Evolutionary conservation across 192 early-diverging fungal species (phyloP), one percentile per base, ranked within the genome.

Genomic region (Entomortierella parvispora): DNA sequence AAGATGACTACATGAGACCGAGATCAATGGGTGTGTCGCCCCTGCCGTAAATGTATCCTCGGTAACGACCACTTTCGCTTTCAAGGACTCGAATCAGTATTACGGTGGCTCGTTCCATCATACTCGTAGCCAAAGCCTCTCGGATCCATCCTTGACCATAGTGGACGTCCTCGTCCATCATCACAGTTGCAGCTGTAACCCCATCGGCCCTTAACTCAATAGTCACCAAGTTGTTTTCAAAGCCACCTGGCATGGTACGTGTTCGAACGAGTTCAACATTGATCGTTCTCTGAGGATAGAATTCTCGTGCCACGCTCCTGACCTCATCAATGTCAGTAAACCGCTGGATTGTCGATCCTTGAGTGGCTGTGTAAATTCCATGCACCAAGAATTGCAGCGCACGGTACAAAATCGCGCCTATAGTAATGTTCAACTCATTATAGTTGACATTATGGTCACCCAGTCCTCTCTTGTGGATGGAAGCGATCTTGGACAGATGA

Each of bases 181-280:
- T 5, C 48, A 50, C 11, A 50, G 22, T 23, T 50, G n/a, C 48
- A 25, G 1, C 9, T 22, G 15, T 22, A 7, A 50, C 22, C 23
- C 48, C 48, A 23, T 50, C 48, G 2, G 22, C 48, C 48, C 15
- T 23, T 22, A 50, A 22, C 22, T 23, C n/a, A 23, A 50, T 50
- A 17, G 48, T 50, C 48, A 50, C 48, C 48, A 50, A 22, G 48
- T 50, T 50, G 20, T 22, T 22, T 23, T 50, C 48, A 50, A 50
- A 50, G 48, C 48, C 48, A 50, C 48, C 48, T 17, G 48, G 22
- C 1, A 22, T 7, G 15, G 2, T 17, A 50, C 22, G n/a, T 8
- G 48, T 50, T 50, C 48, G 48, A 23, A 50, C 23, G n/a, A 50
- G 22, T 23, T 50, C n/a, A 22, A 50, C 20, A 7, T 17, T 17